Conservation (phyloP, 306 rosid species). For the Prunus kanzakura region DNA sequence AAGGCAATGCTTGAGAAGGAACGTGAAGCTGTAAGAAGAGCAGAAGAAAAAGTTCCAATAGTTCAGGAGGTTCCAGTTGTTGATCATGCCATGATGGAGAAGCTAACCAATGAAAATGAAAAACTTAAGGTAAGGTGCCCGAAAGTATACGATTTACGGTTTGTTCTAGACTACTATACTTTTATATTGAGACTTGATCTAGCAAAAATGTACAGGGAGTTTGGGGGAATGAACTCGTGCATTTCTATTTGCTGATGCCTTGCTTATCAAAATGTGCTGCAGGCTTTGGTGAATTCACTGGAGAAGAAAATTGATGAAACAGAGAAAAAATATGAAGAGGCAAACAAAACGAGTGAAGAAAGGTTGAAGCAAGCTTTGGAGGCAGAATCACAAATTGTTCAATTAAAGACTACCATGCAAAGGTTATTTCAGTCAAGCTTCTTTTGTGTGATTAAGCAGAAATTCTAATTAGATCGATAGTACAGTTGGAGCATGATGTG, state of each 20-base stretch:
- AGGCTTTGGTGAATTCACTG: constrained; percentile 86
- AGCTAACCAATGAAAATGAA: constrained; percentile 83
- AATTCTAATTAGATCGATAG: background rate
- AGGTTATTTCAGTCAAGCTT: constrained; percentile 52
- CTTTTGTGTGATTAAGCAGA: constrained; percentile 14
- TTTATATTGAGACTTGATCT: background rate
- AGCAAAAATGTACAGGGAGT: constrained; percentile 1
- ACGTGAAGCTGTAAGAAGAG: constrained; percentile 63
- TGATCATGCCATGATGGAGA: constrained; percentile 71
- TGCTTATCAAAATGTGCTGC: constrained; percentile 35
- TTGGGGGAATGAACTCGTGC: background rate
- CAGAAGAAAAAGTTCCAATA: constrained; percentile 59
- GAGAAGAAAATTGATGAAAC: constrained; percentile 91
- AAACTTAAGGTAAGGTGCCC: constrained; percentile 78
- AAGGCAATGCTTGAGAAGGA: constrained; percentile 71
- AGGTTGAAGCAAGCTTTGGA: constrained; percentile 94
- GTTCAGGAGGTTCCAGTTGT: constrained; percentile 95
- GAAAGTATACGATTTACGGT: constrained; percentile 17
- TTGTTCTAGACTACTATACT: background rate
- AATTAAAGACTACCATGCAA: constrained; percentile 91
- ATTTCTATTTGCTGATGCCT: constrained; percentile 5
- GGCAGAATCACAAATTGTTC: constrained; percentile 88
- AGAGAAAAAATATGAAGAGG: constrained; percentile 82
- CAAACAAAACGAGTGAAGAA: constrained; percentile 86
- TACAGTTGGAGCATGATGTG: background rate